A percentile compares a stretch with the other conserved stretches of the same genome.
These are phyloP conservation scores for Lablab purpureus DNA, from an alignment of 306 rosid species.

Conservation along the genomic window DNA sequence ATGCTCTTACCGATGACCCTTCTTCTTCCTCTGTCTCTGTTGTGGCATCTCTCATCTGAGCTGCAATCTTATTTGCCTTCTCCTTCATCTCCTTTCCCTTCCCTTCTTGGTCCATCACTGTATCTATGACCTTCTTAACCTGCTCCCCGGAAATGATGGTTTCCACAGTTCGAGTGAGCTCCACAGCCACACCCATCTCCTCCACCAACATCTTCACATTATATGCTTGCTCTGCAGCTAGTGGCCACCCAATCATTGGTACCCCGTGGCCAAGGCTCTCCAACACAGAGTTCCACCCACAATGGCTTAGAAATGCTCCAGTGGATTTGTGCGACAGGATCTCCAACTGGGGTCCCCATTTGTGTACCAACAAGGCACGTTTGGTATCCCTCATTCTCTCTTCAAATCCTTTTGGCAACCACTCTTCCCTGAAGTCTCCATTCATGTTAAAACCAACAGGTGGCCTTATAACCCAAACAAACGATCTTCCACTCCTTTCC, in stretches of 20 bases:
- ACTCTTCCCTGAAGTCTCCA: slow-evolving; percentile 57
- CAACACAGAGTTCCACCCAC: slow-evolving; percentile 88
- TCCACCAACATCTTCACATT: slow-evolving; percentile 84
- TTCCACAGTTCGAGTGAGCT: slow-evolving; percentile 60
- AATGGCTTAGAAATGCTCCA: slow-evolving; percentile 79
- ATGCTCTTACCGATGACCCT: slow-evolving; percentile 55
- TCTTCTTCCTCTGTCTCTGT: slow-evolving; percentile 43
- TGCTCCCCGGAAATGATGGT: slow-evolving; percentile 40
- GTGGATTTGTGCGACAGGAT: slow-evolving; percentile 66
- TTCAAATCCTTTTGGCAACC: slow-evolving; percentile 77
- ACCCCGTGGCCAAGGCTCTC: slow-evolving; percentile 80
- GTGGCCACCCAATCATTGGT: slow-evolving; percentile 82
- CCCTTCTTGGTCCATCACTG: slow-evolving; percentile 54
- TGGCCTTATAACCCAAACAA: slow-evolving; percentile 83
- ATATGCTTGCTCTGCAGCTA: slow-evolving; percentile 78
- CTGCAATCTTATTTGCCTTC: slow-evolving; percentile 52
- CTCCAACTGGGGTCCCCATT: slow-evolving; percentile 88
- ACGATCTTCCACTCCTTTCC: slow-evolving; percentile 61
- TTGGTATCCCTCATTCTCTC: slow-evolving; percentile 57
- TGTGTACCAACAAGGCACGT: slow-evolving; percentile 59
- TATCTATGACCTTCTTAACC: slow-evolving; percentile 65
- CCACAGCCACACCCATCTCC: slow-evolving; percentile 73
- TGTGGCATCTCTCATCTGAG: slow-evolving; percentile 50
- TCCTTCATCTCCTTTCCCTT: slow-evolving; percentile 63
- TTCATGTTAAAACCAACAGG: slow-evolving; percentile 67